phyloP scores from a whole-genome alignment of 2,329 filamentous ascomycete genomes.

The Clonostachys solani region DNA sequence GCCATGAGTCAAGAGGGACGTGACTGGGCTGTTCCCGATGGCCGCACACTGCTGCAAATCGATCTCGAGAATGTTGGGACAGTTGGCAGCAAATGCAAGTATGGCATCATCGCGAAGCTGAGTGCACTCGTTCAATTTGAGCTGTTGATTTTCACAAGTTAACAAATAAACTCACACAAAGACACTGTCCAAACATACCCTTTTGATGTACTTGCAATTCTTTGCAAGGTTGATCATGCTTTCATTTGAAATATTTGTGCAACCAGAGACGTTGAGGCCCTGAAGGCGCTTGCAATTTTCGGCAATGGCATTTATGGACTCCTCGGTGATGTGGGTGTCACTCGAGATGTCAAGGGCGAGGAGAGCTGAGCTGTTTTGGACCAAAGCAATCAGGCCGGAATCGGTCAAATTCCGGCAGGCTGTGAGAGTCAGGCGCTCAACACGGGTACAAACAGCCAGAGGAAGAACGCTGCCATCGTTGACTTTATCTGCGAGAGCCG shows the following conservation, averaged over 20 bases:
- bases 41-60: constrained; percentile 83
- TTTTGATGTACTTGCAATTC: constrained; percentile 81
- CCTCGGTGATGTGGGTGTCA: constrained; percentile 78
- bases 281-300: constrained; percentile 81
- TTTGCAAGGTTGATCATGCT: constrained; percentile 77
- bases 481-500: constrained; percentile 67
- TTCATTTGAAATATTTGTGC: constrained; percentile 78
- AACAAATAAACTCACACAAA: background rate
- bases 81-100: constrained; percentile 80
- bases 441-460: constrained; percentile 78
- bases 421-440: constrained; percentile 90
- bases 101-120: constrained; percentile 81
- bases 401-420: constrained; percentile 86
- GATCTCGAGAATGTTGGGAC: constrained; percentile 91
- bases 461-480: constrained; percentile 87
- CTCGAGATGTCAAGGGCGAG: constrained; percentile 88
- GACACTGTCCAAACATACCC: constrained; percentile 47
- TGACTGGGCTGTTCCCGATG: constrained; percentile 80
- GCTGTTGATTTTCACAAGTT: constrained; percentile 38
- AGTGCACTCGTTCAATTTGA: constrained; percentile 92
- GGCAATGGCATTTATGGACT: constrained; percentile 73
- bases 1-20: constrained; percentile 72
- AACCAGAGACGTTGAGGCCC: constrained; percentile 88
- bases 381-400: constrained; percentile 71
- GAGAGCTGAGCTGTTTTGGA: constrained; percentile 74